Evolutionary conservation across 2,329 filamentous ascomycete species (phyloP).

Genomic region (Cercospora citrullina): DNA sequence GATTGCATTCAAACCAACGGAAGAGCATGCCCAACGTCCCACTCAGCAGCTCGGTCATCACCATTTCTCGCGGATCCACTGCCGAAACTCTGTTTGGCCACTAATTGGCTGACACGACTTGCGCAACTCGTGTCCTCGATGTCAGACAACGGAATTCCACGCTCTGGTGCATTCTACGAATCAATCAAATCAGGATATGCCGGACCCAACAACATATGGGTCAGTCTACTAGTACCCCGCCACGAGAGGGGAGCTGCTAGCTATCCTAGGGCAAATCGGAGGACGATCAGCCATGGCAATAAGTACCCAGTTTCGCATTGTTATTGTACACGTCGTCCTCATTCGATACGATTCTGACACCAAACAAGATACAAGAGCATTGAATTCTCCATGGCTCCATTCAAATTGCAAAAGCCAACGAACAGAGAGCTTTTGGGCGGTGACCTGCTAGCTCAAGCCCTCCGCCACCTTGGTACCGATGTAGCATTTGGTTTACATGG

Average conservation of each 20-base stretch:
- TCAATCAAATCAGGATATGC: not conserved
- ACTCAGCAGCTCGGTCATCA: not conserved
- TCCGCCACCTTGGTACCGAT: constrained; percentile 45
- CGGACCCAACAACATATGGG: not conserved
- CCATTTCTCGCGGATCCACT: not conserved
- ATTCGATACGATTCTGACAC: not conserved
- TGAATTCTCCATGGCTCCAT: constrained; percentile 21
- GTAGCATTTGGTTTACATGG: constrained; percentile 52
- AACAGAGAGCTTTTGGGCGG: constrained; percentile 48
- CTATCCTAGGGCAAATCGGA: constrained; percentile 11
- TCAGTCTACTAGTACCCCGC: constrained; percentile 3
- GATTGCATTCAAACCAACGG: not conserved
- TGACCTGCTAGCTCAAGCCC: constrained; percentile 49
- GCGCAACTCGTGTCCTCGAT: not conserved
- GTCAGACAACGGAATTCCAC: not conserved
- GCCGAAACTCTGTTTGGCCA: not conserved
- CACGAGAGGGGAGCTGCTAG: constrained; percentile 14
- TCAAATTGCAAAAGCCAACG: constrained; percentile 37
- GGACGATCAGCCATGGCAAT: not conserved
- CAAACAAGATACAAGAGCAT: not conserved
- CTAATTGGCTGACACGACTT: not conserved
- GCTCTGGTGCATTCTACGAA: not conserved
- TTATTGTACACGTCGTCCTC: not conserved
- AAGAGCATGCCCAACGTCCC: not conserved
- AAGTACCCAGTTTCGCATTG: not conserved